Evolutionary conservation across 768 basidiomycete species (phyloP).

Genomic region (Mycena vitilis): DNA sequence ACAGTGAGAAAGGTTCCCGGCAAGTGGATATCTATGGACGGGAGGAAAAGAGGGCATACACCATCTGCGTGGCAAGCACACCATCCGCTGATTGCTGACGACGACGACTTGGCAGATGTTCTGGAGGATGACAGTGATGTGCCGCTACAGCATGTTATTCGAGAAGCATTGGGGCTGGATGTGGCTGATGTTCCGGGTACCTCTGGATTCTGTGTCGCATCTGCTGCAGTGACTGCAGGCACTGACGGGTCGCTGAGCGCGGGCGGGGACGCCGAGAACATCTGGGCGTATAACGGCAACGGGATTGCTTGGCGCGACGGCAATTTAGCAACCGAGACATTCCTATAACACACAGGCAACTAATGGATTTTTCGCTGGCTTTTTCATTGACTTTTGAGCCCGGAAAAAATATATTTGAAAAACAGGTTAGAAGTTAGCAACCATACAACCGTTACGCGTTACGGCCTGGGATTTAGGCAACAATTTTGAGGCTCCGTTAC

Average conservation of each 20-base stretch:
- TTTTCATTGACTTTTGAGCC: neutral
- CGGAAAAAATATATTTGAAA: neutral
- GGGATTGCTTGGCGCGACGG: neutral
- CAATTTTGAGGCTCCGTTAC: neutral
- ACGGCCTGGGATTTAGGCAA: neutral
- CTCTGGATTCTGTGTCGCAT: neutral
- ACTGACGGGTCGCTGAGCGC: neutral
- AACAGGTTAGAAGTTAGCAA: neutral
- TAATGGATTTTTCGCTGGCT: no score
- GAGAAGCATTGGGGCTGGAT: no score
- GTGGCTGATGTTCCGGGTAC: no score
- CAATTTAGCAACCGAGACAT: neutral
- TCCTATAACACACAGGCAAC: no score
- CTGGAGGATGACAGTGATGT: no score
- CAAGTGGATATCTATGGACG: neutral
- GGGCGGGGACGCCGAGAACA: neutral
- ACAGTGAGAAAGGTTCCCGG: neutral
- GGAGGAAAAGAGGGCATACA: slow-evolving; percentile 1
- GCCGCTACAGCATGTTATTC: no score
- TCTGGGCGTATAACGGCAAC: neutral
- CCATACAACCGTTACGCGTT: neutral
- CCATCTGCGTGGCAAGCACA: neutral
- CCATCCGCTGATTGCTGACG: no score
- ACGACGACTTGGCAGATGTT: no score
- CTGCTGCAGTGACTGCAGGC: neutral